Base-by-base conservation (phyloP, 2,329 filamentous ascomycete genomes). In the Exophiala sp. region DNA sequence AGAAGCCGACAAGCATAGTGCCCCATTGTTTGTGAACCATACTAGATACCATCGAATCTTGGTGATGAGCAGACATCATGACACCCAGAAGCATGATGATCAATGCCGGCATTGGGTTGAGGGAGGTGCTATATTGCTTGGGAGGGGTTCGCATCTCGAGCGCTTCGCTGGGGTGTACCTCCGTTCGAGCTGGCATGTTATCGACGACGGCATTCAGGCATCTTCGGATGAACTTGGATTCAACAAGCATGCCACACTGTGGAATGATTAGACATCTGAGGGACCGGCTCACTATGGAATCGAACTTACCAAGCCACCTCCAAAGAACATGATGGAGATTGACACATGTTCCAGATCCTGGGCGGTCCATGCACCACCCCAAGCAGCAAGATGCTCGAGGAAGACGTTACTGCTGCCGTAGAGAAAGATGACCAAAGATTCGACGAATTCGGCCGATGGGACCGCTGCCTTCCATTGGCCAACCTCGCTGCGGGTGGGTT, bases 21-120 rank as follows among this genome's bases (percentile, higher is more conserved):
- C 91, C 91, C 91, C 91, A 97, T 68, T 96, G 90, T 64, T 84
- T 84, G 70, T 97, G 91, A 42, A 97, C 79, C 87, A 93, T 95
- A 59, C 82, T 87, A 8, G 88, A 91, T 40, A 89, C 77, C 83
- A 88, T 88, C 52, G 82, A 86, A 22, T 74, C 67, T 66, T 95
- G 90, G 52, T 91, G 87, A 68, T 97, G 91, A 21, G 86, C 88
- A 63, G 85, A 85, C 91, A 97, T 97, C 86, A 95, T 93, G 65
- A 90, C 80, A 27, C 93, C 93, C 1, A 96, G 75, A 1, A 96
- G 74, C 50, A 96, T 74, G 58, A 97, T 91, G 42, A 95, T 80
- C 2, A 97, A 74, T 1, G 83, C 87, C 0, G 91, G 93, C 60
- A 97, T 80, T 0, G 90, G 91, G 66, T 97, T 96, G 65, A 93